Conservation (phyloP, 78 protist genomes). For the Dictyostelium capitatum region DNA sequence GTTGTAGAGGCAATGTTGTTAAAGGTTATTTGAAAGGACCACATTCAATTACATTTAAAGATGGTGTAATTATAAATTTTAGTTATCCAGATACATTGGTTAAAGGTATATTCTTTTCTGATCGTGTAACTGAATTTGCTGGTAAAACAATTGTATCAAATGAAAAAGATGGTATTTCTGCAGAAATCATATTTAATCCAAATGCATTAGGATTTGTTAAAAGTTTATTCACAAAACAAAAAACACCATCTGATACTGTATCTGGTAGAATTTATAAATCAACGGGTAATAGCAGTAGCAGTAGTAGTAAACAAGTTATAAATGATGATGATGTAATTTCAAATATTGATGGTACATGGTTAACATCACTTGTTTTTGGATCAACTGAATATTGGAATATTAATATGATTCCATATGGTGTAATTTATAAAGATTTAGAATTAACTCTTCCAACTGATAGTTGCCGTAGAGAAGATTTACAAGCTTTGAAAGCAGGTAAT, state of each 20-base stretch:
- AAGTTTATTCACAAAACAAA: conserved; percentile 62
- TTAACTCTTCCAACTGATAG: conserved; percentile 78
- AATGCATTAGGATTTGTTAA: conserved; percentile 75
- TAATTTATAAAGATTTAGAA: conserved; percentile 24
- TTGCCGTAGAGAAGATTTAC: conserved; percentile 62
- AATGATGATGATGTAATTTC: conserved; percentile 22
- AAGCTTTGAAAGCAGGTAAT: conserved; percentile 46
- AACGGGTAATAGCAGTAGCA: not conserved
- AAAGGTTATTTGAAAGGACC: conserved; percentile 78
- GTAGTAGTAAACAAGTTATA: too few species aligned
- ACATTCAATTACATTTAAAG: conserved; percentile 28
- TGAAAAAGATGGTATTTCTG: conserved; percentile 40
- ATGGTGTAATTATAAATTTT: conserved; percentile 56
- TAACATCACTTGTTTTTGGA: conserved; percentile 50
- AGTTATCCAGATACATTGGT: conserved; percentile 57
- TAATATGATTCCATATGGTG: conserved; percentile 41
- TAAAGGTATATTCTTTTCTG: conserved; percentile 81
- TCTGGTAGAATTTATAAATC: conserved; percentile 55
- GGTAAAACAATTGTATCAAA: conserved; percentile 60
- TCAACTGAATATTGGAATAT: conserved; percentile 71
- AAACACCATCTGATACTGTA: conserved; percentile 65
- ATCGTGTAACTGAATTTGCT: conserved; percentile 69
- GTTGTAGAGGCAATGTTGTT: conserved; percentile 69
- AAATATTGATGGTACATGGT: conserved; percentile 81
- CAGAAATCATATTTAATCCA: conserved; percentile 66